Evolutionary conservation across 1,139 yeast species (phyloP), one percentile per base, ranked within the genome.

Genomic region (Sugiyamaella paludigena): DNA sequence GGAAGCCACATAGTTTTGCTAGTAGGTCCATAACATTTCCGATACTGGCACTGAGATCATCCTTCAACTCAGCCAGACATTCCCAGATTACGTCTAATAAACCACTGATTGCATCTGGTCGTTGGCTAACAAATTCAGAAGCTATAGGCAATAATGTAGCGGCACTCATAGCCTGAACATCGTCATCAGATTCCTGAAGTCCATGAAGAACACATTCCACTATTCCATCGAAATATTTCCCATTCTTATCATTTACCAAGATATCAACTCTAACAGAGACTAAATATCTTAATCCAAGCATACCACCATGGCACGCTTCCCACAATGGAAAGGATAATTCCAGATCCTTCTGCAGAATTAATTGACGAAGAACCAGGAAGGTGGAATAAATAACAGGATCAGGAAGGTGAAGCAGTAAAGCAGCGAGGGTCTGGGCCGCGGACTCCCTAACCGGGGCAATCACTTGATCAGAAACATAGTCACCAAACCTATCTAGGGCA

Each of bases 301-400:
- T 83, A 42, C 98, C 99, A 56, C 98, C 98, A 72, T 94, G 98
- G 52, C 94, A 87, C 1, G 97, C 98, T 66, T 94, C 98, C 98
- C 98, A 94, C 48, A 85, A 78, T 5, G 76, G 74, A 34, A 66
- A 61, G 12, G 56, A 60, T 3, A 65, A 54, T 42, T 69, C 71
- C 7, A 78, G 74, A 43, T 83, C 80, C 5, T 56, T 61, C 66
- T 94, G 98, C 48, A 86, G 68, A 0, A 89, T 88, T 50, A 94
- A 73, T 44, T 79, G 76, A 51, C 81, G 79, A 49, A 94, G 74
- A 30, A 84, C 82, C 19, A 73, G 63, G 64, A 91, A 92, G 0
- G 89, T 81, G 48, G 77, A 74, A 2, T 77, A 70, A 3, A 77
- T 80, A 28, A 75, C 73, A 37, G 73, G 68, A 41, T 75, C 78